Evolutionary conservation across 2,329 filamentous ascomycete species (phyloP), one percentile per base, ranked within the genome.

Genomic region (Fragosphaeria purpurea): DNA sequence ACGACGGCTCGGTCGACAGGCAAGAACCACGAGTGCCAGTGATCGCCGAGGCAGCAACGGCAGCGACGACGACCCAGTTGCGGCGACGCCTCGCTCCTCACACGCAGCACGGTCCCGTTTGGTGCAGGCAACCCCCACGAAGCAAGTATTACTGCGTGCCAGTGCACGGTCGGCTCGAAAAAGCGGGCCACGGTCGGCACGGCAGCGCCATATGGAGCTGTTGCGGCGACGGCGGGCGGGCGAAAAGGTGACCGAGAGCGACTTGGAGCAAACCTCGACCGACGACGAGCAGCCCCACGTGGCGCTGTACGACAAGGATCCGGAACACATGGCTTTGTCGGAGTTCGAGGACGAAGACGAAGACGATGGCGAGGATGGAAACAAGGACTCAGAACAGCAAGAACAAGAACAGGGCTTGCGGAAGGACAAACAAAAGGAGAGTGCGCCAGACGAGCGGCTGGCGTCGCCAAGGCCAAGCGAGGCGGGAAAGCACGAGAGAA

Each of bases 261-360:
- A 57, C 11, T 13, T 58, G 3, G 50, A 51, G 30, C 34, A 44
- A 10, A 41, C 43, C 7, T 44, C 40, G 5, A 41, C 42, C 2
- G 44, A 41, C 9, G 53, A 50, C 4, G 55, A 59, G n/a, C 55
- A 50, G 37, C 52, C 51, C 1, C 50, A 46, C 4, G 55, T 45
- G 38, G 59, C 56, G 0, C 50, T 64, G 0, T 66, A 66, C 46
- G 64, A 66, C 52, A 60, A 56, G 3, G 63, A 65, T 39, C 57
- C 62, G 4, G 60, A 63, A 8, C 47, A 58, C 34, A 47, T 55
- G 1, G 63, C 60, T 1, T 55, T 66, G 22, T 56, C 55, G 1
- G 61, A 64, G 37, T 66, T 66, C 49, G 61, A 65, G 10, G 63
- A 66, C 22, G 63, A 65, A 7, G 62, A 65, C n/a, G 59, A 61